Conservation (phyloP, 495 filamentous ascomycete species). For the Aspergillus sclerotiicarbonarius region DNA sequence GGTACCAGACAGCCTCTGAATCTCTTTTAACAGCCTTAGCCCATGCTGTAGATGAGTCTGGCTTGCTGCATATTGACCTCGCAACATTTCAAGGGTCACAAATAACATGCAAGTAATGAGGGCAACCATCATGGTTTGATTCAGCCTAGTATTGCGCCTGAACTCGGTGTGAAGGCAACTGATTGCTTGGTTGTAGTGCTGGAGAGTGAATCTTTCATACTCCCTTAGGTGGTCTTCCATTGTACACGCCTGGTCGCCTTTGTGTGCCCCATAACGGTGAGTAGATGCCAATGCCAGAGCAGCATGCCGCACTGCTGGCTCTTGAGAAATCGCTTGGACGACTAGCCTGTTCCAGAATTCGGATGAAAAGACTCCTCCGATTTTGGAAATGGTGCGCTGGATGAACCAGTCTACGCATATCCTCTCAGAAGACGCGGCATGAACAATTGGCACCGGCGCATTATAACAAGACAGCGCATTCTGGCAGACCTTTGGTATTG, state of each 20-base stretch:
- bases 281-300: neutral
- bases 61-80: neutral
- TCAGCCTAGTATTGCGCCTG: neutral
- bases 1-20: neutral
- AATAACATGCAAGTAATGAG: neutral
- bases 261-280: neutral
- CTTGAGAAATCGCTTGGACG: neutral
- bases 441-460: neutral
- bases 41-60: neutral
- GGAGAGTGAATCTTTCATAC: neutral
- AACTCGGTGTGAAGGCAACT: neutral
- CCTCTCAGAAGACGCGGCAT: neutral
- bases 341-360: neutral
- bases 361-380: neutral
- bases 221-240: neutral
- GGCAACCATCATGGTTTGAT: neutral
- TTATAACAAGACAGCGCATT: constrained; percentile 8
- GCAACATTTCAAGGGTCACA: neutral
- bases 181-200: neutral
- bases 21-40: neutral
- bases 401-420: neutral
- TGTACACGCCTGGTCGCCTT: neutral
- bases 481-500: constrained; percentile 20
- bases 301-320: neutral
- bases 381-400: neutral